Evolutionary conservation across 2,329 filamentous ascomycete genomes (phyloP), one percentile per base, ranked within the genome.

Genomic region (Amylocarpus encephaloides): DNA sequence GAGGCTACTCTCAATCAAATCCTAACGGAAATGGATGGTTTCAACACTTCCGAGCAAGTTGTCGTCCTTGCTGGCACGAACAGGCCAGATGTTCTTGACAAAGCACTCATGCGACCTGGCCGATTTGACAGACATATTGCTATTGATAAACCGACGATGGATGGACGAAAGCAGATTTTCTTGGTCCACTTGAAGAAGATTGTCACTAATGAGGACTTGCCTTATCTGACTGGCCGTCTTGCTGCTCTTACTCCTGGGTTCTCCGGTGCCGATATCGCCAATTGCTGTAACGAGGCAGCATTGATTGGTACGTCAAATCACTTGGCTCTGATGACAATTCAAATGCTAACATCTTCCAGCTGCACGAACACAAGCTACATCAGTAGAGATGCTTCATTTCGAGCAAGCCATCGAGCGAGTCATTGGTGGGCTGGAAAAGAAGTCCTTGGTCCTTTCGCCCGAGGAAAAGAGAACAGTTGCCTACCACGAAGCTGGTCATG

Each of bases 1-100:
- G 93, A 98, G 72, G 88, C 88, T 43, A 98, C 93, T 0, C 82
- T 98, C 26, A 98, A 98, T 71, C 93, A 98, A 72, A 97, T 98
- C 54, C 75, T 98, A 48, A 98, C 93, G 0, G 93, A 98, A 69
- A 98, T 98, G 93, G 93, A 98, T 67, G 93, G 92, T 51, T 97
- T 97, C 82, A 96, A 96, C 71, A 97, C 92, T 6, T 82, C 85
- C 2, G 92, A 97, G 64, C 92, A 97, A 71, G 88, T 98, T 38
- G 92, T 98, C 47, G 93, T 98, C 30, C 79, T 98, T 55, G 93
- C 93, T 43, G 93, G 93, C 73, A 98, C 93, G 49, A 98, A 98
- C 73, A 80, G 93, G 71, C 86, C 90, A 10, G 93, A 98, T 68
- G 83, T 97, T 43, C 79, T 98, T 38, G 93, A 98, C 69, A 90